Base-by-base conservation (phyloP, 202 grass and related monocot species). In the Tripidium arundinaceum region DNA sequence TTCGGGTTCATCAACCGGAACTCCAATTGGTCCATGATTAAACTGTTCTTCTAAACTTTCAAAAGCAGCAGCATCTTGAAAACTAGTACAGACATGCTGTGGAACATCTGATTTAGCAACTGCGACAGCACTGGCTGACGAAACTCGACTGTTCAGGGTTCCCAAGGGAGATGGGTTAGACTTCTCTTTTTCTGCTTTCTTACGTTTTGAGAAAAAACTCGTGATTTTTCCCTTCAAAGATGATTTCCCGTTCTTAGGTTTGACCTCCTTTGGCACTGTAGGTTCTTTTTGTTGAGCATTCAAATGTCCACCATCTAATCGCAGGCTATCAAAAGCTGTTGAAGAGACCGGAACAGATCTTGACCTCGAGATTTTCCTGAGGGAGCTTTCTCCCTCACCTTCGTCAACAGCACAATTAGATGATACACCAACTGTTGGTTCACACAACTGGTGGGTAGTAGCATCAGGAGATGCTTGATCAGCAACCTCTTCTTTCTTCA, bases 151-250 rank as follows among this genome's bases (percentile, higher is more conserved):
- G 49, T 78, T 77, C 43, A 58, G 49, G 69, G 55, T 65, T 41
- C 58, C 77, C 54, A 79, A 55, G 26, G 69, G 39, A 64, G 81
- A 81, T 63, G 88, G 12, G 15, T 9, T 68, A 77, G 50, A 15
- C 62, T 93, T 93, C 55, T 87, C 83, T 87, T 91, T 93, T 45
- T 82, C 85, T 60, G 74, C 1, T 77, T 91, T 99, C 84, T 89
- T 99, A 42, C 62, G 84, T 66, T 86, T 88, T 50, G 85, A 87
- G 83, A 99, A 96, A 76, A 94, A 93, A 78, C 67, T 98, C 15
- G 92, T 91, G 78, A 98, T 73, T 72, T 89, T 98, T 71, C 87
- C 92, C 84, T 90, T 99, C 65, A 99, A 85, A 80, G 84, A 93
- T 81, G 86, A 90, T 26, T 91, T 99, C 62, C 71, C 86, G 54